Evolutionary conservation across 257 asterid genomes (phyloP), one percentile per base, ranked within the genome.

Genomic region (Jasminum sambac): DNA sequence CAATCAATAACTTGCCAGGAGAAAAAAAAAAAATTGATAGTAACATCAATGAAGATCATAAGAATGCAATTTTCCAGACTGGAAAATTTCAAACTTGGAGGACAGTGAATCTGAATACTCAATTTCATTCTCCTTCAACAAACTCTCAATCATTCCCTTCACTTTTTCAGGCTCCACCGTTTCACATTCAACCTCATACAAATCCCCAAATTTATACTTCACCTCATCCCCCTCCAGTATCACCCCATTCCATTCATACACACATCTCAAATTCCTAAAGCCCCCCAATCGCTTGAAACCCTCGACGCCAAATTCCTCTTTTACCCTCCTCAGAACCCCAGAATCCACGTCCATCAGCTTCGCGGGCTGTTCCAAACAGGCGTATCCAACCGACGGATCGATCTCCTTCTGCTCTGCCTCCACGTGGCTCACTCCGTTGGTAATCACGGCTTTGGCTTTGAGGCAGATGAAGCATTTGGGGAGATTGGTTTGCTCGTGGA

Each of bases 401-500:
- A 91, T 16, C 81, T 89, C 97, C 77, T 94, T 95, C 81, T 91
- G 98, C 61, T 91, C 96, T 70, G 89, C 99, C 79, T 85, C 97
- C 8, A 85, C 98, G 13, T 96, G 89, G 79, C 96, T 91, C 67
- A 94, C 88, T 3, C 99, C 99, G 59, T 88, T 81, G 5, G 84
- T 41, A 26, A 94, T 81, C 39, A 86, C 88, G 63, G 96, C 95
- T 58, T 94, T 94, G 21, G 89, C 96, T 81, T 91, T 94, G 79
- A 91, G 59, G 90, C n/a, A n/a, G n/a, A n/a, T n/a, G n/a, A n/a
- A n/a, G n/a, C n/a, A n/a, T n/a, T n/a, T n/a, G n/a, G n/a, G 87
- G 21, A 63, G 41, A 26, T 67, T 64, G 62, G 84, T 68, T 13
- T 84, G 80, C 46, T 94, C 96, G 81, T 89, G 90, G 82, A 91